These are phyloP conservation scores for Pisolithus microcarpus DNA, from an alignment of 768 basidiomycete genomes.

Conservation along the genomic window DNA sequence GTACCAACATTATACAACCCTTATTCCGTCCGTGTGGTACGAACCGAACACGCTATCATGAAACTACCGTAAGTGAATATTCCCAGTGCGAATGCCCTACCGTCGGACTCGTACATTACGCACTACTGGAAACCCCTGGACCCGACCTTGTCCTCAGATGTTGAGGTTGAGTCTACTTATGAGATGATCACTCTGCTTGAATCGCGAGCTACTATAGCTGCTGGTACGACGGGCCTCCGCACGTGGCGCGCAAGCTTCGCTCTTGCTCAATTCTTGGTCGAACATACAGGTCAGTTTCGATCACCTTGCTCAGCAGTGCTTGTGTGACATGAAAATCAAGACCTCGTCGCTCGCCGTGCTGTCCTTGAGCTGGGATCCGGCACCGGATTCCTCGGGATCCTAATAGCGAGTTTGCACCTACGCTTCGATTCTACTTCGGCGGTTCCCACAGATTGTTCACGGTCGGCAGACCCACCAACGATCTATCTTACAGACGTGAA, in stretches of 20 bases:
- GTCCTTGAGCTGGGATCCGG: slow-evolving; percentile 75
- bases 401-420: slow-evolving; percentile 53
- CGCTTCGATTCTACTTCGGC: not conserved
- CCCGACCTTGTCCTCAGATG: not conserved
- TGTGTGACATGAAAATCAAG: not conserved
- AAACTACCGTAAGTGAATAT: not conserved
- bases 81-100: slow-evolving; percentile 20
- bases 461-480: slow-evolving; percentile 3
- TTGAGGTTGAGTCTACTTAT: slow-evolving; percentile 13
- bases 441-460: not conserved
- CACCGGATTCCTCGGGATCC: slow-evolving; percentile 64
- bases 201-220: slow-evolving; percentile 65
- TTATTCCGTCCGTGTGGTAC: slow-evolving; percentile 31
- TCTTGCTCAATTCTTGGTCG: slow-evolving; percentile 54
- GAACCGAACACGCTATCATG: not conserved
- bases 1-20: slow-evolving; percentile 52
- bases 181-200: slow-evolving; percentile 57
- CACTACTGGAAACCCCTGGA: slow-evolving; percentile 46
- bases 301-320: not conserved
- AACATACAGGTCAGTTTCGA: slow-evolving; percentile 42
- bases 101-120: slow-evolving; percentile 50
- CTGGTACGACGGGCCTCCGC: slow-evolving; percentile 71
- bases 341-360: slow-evolving; percentile 25
- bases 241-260: slow-evolving; percentile 74
- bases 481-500: slow-evolving; percentile 62